phyloP scores from a whole-genome alignment of 805 yeast genomes.

The Torulaspora maleeae region DNA sequence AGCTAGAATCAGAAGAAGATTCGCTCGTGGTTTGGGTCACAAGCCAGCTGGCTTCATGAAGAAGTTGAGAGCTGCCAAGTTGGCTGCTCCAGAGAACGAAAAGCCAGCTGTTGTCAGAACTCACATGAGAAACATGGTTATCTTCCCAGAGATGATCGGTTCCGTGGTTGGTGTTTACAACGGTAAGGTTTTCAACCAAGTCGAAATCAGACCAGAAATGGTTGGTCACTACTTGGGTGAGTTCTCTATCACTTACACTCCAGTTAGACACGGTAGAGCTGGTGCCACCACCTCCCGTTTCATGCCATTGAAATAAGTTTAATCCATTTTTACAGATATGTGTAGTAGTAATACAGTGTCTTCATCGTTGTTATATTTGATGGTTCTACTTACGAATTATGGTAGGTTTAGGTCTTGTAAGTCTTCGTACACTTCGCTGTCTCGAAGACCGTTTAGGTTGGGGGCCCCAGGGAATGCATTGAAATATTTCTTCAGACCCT shows the following conservation, averaged over 20 bases:
- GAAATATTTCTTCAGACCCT: conserved; percentile 60
- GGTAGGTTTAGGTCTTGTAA: conserved; percentile 34
- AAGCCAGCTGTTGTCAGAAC: conserved; percentile 98
- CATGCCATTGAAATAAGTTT: conserved; percentile 59
- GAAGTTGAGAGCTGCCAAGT: conserved; percentile 96
- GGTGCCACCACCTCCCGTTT: conserved; percentile 77
- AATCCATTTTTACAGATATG: conserved; percentile 1
- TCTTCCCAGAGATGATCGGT: conserved; percentile 99
- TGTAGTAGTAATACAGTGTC: conserved; percentile 6
- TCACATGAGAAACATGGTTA: conserved; percentile 97
- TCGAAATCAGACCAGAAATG: conserved; percentile 99
- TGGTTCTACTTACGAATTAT: conserved; percentile 1
- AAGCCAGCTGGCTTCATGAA: conserved; percentile 94
- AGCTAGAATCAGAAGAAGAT: conserved; percentile 99
- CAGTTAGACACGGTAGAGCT: conserved; percentile 99
- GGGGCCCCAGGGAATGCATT: conserved; percentile 82
- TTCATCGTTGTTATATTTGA: conserved; percentile 3
- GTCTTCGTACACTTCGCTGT: conserved; percentile 73
- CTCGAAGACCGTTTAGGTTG: conserved; percentile 54
- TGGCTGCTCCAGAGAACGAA: conserved; percentile 84
- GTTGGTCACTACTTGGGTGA: conserved; percentile 99
- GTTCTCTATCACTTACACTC: conserved; percentile 99
- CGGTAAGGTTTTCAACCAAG: conserved; percentile 99
- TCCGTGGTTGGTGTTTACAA: conserved; percentile 98
- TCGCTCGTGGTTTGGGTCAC: conserved; percentile 93